phyloP scores from a whole-genome alignment of 2,329 filamentous ascomycete genomes.

The Alternaria panax region DNA sequence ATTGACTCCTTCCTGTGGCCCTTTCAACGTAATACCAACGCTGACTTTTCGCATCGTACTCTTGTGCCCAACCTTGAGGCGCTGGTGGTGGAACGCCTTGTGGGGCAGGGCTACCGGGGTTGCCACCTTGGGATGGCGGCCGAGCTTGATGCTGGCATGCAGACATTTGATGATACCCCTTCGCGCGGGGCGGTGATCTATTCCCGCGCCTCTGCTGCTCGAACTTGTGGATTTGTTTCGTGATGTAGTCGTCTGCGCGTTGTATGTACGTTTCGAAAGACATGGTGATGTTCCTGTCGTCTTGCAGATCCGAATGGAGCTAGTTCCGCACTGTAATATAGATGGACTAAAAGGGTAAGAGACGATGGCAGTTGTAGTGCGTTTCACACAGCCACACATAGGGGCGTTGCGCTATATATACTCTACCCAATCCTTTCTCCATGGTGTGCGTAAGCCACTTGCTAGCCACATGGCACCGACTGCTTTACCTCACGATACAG shows the following conservation, averaged over 20 bases:
- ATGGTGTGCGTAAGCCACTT: conserved; percentile 24
- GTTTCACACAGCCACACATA: conserved; percentile 16
- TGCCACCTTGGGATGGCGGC: conserved; percentile 7
- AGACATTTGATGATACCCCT: conserved; percentile 17
- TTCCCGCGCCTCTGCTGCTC: conserved; percentile 22
- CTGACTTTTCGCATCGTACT: conserved; percentile 67
- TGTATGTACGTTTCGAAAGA: conserved; percentile 24
- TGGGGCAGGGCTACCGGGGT: conserved; percentile 9
- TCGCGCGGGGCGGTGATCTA: conserved; percentile 12
- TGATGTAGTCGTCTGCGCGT: conserved; percentile 26
- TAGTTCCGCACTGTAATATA: neutral
- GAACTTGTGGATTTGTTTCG: conserved; percentile 27
- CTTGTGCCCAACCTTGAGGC: conserved; percentile 63
- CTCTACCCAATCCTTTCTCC: conserved; percentile 5
- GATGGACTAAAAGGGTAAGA: neutral
- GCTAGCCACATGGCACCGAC: conserved; percentile 13
- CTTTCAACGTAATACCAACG: conserved; percentile 71
- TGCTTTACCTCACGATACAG: conserved; percentile 17
- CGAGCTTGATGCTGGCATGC: conserved; percentile 1
- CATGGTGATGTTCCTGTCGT: conserved; percentile 12
- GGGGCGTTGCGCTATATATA: conserved; percentile 12
- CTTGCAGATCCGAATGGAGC: neutral
- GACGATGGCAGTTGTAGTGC: neutral
- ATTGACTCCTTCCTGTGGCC: conserved; percentile 66
- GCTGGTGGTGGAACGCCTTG: conserved; percentile 22